Conservation (phyloP, 371 early-diverging fungal species). For the Conidiobolus incongruus region DNA sequence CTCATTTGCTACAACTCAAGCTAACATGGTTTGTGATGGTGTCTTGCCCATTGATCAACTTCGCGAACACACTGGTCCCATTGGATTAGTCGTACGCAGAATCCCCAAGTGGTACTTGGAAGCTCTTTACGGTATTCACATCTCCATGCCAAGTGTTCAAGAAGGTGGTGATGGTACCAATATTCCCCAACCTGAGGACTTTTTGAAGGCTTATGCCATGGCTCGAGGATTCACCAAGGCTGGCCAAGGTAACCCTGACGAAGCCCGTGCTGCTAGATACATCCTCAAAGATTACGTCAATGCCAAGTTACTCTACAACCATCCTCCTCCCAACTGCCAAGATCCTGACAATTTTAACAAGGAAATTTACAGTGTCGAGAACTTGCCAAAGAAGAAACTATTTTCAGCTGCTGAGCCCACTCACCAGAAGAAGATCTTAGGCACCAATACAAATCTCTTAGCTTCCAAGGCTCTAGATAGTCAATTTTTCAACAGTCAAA, state of each 20-base stretch:
- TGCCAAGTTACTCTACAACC: constrained; percentile 10
- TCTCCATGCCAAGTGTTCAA: constrained; percentile 46
- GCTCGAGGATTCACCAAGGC: constrained; percentile 79
- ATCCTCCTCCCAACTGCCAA: constrained; percentile 1
- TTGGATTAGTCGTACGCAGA: constrained; percentile 53
- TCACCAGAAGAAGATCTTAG: too few relatives aligned
- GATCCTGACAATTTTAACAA: neutral
- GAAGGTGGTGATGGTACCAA: constrained; percentile 64
- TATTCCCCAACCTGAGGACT: constrained; percentile 62
- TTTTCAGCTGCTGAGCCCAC: too few relatives aligned
- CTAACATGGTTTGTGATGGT: constrained; percentile 97
- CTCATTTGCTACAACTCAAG: constrained; percentile 92
- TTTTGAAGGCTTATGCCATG: constrained; percentile 54
- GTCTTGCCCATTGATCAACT: constrained; percentile 97
- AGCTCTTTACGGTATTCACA: constrained; percentile 76
- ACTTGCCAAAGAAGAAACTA: neutral
- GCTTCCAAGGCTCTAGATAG: too few relatives aligned
- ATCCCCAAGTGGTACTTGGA: constrained; percentile 83
- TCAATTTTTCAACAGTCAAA: too few relatives aligned
- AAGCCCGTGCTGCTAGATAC: constrained; percentile 84
- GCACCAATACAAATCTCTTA: too few relatives aligned
- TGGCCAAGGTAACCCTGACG: constrained; percentile 92
- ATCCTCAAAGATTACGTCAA: constrained; percentile 92
- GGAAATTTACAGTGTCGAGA: neutral
- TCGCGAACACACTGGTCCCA: constrained; percentile 82